Evolutionary conservation across 257 asterid genomes (phyloP).

Genomic region (Dorcoceras hygrometricum): DNA sequence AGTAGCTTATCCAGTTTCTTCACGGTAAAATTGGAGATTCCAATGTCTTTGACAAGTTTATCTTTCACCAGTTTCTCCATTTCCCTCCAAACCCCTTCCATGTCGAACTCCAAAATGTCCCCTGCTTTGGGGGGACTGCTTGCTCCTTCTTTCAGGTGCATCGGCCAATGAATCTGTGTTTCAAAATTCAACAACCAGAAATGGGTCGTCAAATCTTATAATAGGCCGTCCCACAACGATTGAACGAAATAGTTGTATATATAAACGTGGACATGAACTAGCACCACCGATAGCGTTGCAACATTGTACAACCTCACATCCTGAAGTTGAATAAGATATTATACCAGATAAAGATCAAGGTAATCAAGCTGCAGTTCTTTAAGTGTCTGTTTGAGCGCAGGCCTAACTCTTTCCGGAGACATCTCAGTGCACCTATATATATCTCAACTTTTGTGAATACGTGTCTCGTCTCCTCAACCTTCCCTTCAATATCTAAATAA

Average conservation of each 20-base stretch:
- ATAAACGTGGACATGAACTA: too few species aligned
- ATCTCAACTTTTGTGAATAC: too few species aligned
- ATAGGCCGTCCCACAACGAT: too few species aligned
- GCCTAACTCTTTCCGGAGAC: slow-evolving; percentile 54
- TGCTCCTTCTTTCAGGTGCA: slow-evolving; percentile 40
- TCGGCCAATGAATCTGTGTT: slow-evolving; percentile 72
- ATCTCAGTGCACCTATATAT: slow-evolving; percentile 55
- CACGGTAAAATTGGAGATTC: slow-evolving; percentile 57
- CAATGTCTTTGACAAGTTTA: slow-evolving; percentile 58
- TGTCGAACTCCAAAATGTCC: slow-evolving; percentile 58
- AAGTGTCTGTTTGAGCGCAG: slow-evolving; percentile 56
- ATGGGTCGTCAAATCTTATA: too few species aligned
- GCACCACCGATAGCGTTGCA: too few species aligned
- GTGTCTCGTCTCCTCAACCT: too few species aligned
- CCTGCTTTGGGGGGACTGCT: slow-evolving; percentile 48
- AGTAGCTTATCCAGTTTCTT: slow-evolving; percentile 49
- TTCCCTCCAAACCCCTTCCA: slow-evolving; percentile 42
- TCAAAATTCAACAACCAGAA: too few species aligned
- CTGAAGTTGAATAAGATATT: too few species aligned
- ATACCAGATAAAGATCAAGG: slow-evolving; percentile 72
- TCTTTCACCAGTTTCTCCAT: slow-evolving; percentile 68
- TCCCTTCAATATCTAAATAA: too few species aligned
- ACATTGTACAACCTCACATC: too few species aligned
- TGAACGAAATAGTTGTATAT: too few species aligned
- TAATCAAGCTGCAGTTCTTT: slow-evolving; percentile 58